Conservation (phyloP, 1,284 basidiomycete species). For the Pholiota adiposa region DNA sequence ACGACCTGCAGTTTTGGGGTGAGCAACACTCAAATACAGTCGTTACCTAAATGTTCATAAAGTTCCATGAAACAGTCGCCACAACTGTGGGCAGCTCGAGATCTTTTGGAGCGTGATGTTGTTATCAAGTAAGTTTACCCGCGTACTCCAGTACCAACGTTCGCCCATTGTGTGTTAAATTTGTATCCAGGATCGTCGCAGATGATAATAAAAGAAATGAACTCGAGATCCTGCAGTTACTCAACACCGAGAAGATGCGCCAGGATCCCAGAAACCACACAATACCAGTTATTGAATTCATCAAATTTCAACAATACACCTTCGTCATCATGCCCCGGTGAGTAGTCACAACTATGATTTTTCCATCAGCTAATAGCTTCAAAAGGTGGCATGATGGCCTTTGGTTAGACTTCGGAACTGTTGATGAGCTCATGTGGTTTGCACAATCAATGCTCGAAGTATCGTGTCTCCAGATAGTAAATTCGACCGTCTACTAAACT, state of each 20-base stretch:
- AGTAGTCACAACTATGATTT: no score
- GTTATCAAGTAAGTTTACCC: no score
- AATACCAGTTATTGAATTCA: conserved; percentile 12
- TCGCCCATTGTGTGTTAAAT: no score
- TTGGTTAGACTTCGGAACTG: neutral
- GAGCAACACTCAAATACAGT: no score
- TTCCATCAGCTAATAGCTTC: neutral
- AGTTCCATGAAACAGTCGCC: no score
- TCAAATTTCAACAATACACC: conserved; percentile 5
- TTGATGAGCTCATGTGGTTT: neutral
- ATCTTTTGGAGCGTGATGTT: neutral
- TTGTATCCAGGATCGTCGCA: neutral
- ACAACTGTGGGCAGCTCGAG: neutral
- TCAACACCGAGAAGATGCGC: neutral
- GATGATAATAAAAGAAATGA: neutral
- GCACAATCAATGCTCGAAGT: neutral
- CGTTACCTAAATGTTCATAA: no score
- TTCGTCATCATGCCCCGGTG: conserved; percentile 1
- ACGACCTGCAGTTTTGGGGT: no score
- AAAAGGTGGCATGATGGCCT: no score
- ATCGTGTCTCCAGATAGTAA: neutral
- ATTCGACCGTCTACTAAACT: neutral
- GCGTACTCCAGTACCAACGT: no score
- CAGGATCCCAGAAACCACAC: no score
- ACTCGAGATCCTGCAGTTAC: neutral